These are phyloP conservation scores for Termitomyces sp. DNA, from an alignment of 768 basidiomycete genomes.

Conservation along the genomic window DNA sequence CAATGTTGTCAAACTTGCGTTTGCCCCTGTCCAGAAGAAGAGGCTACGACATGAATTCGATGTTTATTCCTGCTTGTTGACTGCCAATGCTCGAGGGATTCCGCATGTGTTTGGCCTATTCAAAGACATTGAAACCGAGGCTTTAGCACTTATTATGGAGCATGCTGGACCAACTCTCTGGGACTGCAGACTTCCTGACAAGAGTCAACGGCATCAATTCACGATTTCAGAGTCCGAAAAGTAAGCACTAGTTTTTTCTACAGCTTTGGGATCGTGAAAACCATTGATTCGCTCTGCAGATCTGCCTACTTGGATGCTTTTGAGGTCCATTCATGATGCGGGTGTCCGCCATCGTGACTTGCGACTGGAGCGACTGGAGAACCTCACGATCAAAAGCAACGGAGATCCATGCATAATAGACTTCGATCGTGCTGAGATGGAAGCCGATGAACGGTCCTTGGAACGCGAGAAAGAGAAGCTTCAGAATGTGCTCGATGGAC, in stretches of 20 bases:
- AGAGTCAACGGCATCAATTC: background rate
- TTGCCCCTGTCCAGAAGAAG: constrained; percentile 1
- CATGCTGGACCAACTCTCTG: constrained; percentile 1
- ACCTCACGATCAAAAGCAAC: too few relatives aligned
- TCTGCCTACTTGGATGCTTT: background rate
- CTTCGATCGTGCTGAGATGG: too few relatives aligned
- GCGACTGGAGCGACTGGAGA: background rate
- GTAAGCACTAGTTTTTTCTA: background rate
- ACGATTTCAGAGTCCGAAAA: background rate
- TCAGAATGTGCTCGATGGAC: background rate
- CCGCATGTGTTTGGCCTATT: constrained; percentile 13
- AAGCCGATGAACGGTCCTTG: too few relatives aligned
- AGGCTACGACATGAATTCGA: constrained; percentile 9
- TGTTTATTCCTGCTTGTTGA: constrained; percentile 8
- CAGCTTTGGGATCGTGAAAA: background rate
- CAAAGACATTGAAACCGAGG: constrained; percentile 6
- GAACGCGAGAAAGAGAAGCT: background rate
- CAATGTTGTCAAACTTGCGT: constrained; percentile 12
- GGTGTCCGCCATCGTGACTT: background rate
- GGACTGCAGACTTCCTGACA: background rate
- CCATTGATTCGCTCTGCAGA: background rate
- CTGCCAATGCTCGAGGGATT: constrained; percentile 6
- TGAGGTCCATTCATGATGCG: background rate
- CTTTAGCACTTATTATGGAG: constrained; percentile 6
- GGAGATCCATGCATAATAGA: too few relatives aligned